These are phyloP conservation scores for Rhodotorula sp. DNA, from an alignment of 1,284 basidiomycete genomes.

Conservation along the genomic window DNA sequence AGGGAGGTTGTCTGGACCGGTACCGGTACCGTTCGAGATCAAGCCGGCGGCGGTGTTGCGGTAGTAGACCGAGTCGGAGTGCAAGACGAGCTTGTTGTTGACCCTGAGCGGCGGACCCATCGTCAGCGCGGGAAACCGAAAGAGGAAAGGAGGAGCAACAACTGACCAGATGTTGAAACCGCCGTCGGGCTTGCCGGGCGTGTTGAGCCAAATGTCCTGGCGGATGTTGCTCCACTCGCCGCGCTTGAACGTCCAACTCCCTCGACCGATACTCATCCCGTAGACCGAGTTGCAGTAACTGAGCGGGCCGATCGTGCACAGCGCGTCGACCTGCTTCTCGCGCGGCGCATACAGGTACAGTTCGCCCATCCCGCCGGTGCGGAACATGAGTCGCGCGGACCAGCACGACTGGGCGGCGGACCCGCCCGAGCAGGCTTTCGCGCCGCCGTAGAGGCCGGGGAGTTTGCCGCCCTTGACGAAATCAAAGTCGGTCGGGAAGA, in stretches of 20 bases:
- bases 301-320: slow-evolving; percentile 58
- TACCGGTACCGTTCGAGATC: slow-evolving; percentile 17
- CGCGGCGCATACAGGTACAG: slow-evolving; percentile 60
- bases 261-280: slow-evolving; percentile 70
- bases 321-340: slow-evolving; percentile 50
- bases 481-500: slow-evolving; percentile 47
- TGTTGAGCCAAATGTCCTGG: slow-evolving; percentile 67
- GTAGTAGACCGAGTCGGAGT: slow-evolving; percentile 42
- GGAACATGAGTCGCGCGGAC: slow-evolving; percentile 41
- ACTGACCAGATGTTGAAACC: slow-evolving; percentile 42
- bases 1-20: neutral
- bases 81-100: slow-evolving; percentile 41
- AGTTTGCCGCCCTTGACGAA: slow-evolving; percentile 47
- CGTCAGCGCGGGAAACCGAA: neutral
- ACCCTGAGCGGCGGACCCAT: slow-evolving; percentile 17
- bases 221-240: slow-evolving; percentile 67
- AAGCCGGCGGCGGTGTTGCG: slow-evolving; percentile 36
- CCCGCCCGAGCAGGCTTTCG: slow-evolving; percentile 33
- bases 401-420: slow-evolving; percentile 36
- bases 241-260: slow-evolving; percentile 63
- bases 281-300: slow-evolving; percentile 65
- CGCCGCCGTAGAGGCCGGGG: slow-evolving; percentile 47
- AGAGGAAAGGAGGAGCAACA: neutral
- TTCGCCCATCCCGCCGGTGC: slow-evolving; percentile 44
- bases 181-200: slow-evolving; percentile 56